Conservation (phyloP, 768 basidiomycete species). For the Phlegmacium glaucopus region DNA sequence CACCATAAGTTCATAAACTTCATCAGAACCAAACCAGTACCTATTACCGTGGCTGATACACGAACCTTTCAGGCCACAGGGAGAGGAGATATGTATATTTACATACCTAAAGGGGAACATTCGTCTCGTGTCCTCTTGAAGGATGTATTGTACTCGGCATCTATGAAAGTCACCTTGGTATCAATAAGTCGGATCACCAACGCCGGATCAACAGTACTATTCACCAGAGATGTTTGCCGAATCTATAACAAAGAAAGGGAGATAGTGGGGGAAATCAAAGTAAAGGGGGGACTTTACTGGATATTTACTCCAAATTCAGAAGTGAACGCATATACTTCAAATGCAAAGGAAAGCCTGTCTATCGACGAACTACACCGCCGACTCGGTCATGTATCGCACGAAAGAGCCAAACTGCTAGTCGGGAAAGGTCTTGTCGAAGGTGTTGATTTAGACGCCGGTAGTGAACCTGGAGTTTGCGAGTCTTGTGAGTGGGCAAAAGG, state of each 20-base stretch:
- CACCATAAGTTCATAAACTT: constrained; percentile 14
- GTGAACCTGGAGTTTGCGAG: not conserved
- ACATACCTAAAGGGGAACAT: constrained; percentile 13
- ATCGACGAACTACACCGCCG: no score
- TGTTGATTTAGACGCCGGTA: not conserved
- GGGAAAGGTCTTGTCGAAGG: not conserved
- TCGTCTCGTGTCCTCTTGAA: constrained; percentile 3
- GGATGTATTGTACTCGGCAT: constrained; percentile 8
- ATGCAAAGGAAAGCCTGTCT: no score
- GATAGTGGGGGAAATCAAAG: not conserved
- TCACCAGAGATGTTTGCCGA: not conserved
- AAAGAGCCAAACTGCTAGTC: no score
- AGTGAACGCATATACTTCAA: not conserved
- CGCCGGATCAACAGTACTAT: not conserved
- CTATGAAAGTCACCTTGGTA: constrained; percentile 5
- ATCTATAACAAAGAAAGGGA: not conserved
- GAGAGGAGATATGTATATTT: constrained; percentile 12
- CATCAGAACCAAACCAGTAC: constrained; percentile 9
- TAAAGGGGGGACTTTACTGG: constrained; percentile 12
- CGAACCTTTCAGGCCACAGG: constrained; percentile 12
- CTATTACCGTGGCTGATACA: constrained; percentile 18
- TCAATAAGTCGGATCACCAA: not conserved
- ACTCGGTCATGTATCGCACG: no score
- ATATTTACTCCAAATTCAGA: constrained; percentile 2
- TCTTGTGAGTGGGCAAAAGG: not conserved